Evolutionary conservation across 139 green algal species (phyloP), one percentile per base, ranked within the genome.

Genomic region (Micractinium sp.): DNA sequence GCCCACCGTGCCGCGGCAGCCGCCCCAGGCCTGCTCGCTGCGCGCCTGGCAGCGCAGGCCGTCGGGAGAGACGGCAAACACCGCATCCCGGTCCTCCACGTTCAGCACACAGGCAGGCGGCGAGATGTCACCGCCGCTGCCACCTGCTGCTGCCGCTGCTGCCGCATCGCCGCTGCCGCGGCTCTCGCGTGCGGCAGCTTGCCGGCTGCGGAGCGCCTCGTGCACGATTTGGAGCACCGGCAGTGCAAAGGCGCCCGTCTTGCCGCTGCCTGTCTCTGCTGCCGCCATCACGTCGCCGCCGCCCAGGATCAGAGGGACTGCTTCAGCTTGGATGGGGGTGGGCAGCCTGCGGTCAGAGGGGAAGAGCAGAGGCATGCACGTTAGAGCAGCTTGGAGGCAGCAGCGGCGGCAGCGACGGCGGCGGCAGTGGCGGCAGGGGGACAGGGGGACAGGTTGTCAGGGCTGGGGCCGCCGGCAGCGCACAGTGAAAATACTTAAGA

Each of bases 211-310:
- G 39, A 88, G 73, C 31, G 84, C 67, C 69, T 88, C 84, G 69
- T 88, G 84, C 69, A 88, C 84, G 31, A 88, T 81, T 22, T 88
- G 85, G 53, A 98, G 85, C 12, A 98, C 89, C 0, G 97, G 97
- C 73, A 99, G 92, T n/a, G 91, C 95, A 92, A 98, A 98, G 36
- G 96, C 94, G 31, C 94, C 94, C 16, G 97, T 99, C 92, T 99
- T 99, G 87, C 97, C 97, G 81, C 93, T 97, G 85, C 97, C 97
- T 2, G 97, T 99, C 87, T 98, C 96, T 23, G 97, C 97, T 22
- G 96, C 97, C 41, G 96, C 97, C 95, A 98, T 95, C 14, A 99
- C 93, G 92, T 99, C 97, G 38, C 96, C 96, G 5, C 96, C 96
- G 1, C 95, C 95, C 16, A 98, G 93, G 53, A 98, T 96, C 12